Conservation (phyloP, 2,329 filamentous ascomycete species). For the Cladorrhinum sp. region DNA sequence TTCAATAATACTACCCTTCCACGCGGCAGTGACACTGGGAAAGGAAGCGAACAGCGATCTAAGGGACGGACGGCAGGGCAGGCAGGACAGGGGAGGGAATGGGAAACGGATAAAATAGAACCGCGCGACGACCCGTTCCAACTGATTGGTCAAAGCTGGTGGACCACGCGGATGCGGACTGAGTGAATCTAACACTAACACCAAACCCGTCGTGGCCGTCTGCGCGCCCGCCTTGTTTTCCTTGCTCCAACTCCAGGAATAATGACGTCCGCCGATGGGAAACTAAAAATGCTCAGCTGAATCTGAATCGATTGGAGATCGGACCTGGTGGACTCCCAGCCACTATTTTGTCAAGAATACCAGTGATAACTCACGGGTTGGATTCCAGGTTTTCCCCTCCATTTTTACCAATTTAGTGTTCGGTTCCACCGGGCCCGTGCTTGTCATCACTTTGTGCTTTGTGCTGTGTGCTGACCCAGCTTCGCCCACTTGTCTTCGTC, state of each 20-base stretch:
- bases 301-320: not conserved
- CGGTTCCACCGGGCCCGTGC: constrained; percentile 1
- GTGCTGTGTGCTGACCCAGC: too few species aligned
- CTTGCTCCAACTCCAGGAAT: too few species aligned
- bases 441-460: not conserved
- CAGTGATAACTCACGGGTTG: not conserved
- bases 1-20: not conserved
- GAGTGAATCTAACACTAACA: too few species aligned
- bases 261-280: too few species aligned
- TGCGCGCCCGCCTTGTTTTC: too few species aligned
- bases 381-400: not conserved
- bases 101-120: not conserved
- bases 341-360: too few species aligned
- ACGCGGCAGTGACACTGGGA: not conserved
- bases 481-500: not conserved
- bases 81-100: not conserved
- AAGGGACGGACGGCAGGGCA: not conserved
- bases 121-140: not conserved
- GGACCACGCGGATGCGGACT: too few species aligned
- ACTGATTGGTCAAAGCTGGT: not conserved
- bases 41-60: not conserved
- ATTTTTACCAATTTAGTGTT: not conserved
- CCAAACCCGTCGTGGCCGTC: too few species aligned
- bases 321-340: too few species aligned
- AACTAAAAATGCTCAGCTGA: not conserved